A percentile compares a stretch with the other conserved stretches of the same genome.
These are phyloP conservation scores for Suillus tomentosus DNA, from an alignment of 768 basidiomycete species.

Conservation along the genomic window DNA sequence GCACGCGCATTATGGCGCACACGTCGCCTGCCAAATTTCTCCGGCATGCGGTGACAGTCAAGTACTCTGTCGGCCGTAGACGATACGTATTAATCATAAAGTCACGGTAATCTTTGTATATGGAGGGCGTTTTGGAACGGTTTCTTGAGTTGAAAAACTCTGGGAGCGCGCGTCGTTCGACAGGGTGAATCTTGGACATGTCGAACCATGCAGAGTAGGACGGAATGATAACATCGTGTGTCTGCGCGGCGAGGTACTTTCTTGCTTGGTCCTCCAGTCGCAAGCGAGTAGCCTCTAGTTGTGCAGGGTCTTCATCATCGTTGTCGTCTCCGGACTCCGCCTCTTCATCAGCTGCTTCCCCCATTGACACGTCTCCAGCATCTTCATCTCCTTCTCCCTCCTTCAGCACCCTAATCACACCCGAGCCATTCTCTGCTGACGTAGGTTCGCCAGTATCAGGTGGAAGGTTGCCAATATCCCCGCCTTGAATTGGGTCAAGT, in stretches of 20 bases:
- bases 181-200: slow-evolving; percentile 89
- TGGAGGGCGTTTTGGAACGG: slow-evolving; percentile 90
- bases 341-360: slow-evolving; percentile 75
- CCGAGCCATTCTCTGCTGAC: slow-evolving; percentile 18
- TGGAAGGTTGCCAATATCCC: slow-evolving; percentile 77
- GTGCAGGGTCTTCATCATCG: slow-evolving; percentile 85
- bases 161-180: slow-evolving; percentile 89
- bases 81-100: slow-evolving; percentile 99
- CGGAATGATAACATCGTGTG: slow-evolving; percentile 95
- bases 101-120: slow-evolving; percentile 99
- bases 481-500: slow-evolving; percentile 78
- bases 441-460: slow-evolving; percentile 22
- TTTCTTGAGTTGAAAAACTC: slow-evolving; percentile 99
- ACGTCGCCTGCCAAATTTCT: slow-evolving; percentile 97
- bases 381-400: slow-evolving; percentile 68
- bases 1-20: slow-evolving; percentile 97
- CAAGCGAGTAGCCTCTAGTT: slow-evolving; percentile 76
- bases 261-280: slow-evolving; percentile 85
- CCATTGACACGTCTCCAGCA: slow-evolving; percentile 79
- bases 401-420: slow-evolving; percentile 42
- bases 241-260: slow-evolving; percentile 95
- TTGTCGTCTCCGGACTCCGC: slow-evolving; percentile 77
- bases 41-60: slow-evolving; percentile 96
- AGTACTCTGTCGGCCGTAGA: slow-evolving; percentile 89
- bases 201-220: slow-evolving; percentile 99